Evolutionary conservation across 1,284 basidiomycete genomes (phyloP).

Genomic region (Sanghuangporus baumii): DNA sequence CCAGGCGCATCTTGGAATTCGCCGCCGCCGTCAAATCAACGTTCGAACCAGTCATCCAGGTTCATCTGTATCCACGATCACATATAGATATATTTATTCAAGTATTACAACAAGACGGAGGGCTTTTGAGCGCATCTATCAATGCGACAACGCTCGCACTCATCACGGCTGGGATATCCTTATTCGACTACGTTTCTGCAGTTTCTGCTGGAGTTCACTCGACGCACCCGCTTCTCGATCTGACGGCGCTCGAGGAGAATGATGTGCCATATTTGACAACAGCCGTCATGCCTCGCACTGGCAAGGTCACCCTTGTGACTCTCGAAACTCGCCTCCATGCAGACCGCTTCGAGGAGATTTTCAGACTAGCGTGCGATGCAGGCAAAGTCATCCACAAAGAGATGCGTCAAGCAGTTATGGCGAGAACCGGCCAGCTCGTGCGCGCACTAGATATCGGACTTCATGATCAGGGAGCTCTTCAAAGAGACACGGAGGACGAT

Average conservation of each 20-base stretch:
- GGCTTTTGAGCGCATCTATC: slow-evolving; percentile 88
- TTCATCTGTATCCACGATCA: slow-evolving; percentile 86
- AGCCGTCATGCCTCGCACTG: slow-evolving; percentile 80
- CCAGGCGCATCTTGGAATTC: slow-evolving; percentile 84
- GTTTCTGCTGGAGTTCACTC: slow-evolving; percentile 78
- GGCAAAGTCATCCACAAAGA: slow-evolving; percentile 76
- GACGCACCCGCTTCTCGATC: slow-evolving; percentile 77
- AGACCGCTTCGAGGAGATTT: slow-evolving; percentile 88
- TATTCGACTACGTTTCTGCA: slow-evolving; percentile 87
- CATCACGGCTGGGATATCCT: slow-evolving; percentile 84
- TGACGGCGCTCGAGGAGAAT: slow-evolving; percentile 85
- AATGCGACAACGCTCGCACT: slow-evolving; percentile 94
- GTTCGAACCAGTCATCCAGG: slow-evolving; percentile 93
- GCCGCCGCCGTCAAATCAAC: slow-evolving; percentile 86
- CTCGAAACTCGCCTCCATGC: slow-evolving; percentile 95
- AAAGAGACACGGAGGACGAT: slow-evolving; percentile 14
- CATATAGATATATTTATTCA: slow-evolving; percentile 94
- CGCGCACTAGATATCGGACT: slow-evolving; percentile 32
- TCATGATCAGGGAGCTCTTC: background rate
- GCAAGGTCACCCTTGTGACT: slow-evolving; percentile 81
- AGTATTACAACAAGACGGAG: slow-evolving; percentile 91
- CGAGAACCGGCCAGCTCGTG: slow-evolving; percentile 59
- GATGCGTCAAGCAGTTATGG: slow-evolving; percentile 74
- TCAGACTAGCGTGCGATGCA: slow-evolving; percentile 75
- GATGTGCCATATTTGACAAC: slow-evolving; percentile 87